Percentiles rank a stretch among this genome's conserved stretches.
Evolutionary conservation across 352 stramenopile genomes (phyloP).

Genomic region (Phytophthora niederhauseri): DNA sequence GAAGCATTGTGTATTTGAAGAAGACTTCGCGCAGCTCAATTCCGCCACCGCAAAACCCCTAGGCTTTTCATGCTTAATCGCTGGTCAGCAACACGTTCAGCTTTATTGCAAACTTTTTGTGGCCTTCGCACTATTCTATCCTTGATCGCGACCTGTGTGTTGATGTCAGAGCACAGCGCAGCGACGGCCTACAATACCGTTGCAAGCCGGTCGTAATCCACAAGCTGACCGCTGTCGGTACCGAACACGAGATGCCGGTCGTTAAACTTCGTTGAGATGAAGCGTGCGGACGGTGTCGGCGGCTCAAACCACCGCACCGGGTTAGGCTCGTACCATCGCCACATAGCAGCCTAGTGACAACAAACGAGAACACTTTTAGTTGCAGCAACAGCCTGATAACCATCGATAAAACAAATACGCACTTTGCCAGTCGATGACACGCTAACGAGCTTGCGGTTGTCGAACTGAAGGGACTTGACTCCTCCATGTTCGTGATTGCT

Average conservation of each 20-base stretch:
- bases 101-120: constrained; percentile 20
- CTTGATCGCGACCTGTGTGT: constrained; percentile 27
- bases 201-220: constrained; percentile 81
- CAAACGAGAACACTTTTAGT: constrained; percentile 21
- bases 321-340: constrained; percentile 86
- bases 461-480: constrained; percentile 80
- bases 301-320: constrained; percentile 78
- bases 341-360: constrained; percentile 65
- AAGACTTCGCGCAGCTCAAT: constrained; percentile 27
- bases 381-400: neutral
- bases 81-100: constrained; percentile 10
- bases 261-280: constrained; percentile 77
- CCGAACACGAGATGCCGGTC: constrained; percentile 80
- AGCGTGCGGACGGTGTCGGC: constrained; percentile 51
- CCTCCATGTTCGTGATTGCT: constrained; percentile 74
- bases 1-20: constrained; percentile 72
- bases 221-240: constrained; percentile 71
- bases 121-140: constrained; percentile 39
- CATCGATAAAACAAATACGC: neutral
- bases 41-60: constrained; percentile 5
- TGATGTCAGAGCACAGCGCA: constrained; percentile 14
- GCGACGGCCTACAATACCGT: constrained; percentile 50
- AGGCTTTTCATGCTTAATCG: neutral
- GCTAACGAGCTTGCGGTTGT: constrained; percentile 88
- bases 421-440: constrained; percentile 80